These are phyloP conservation scores for Diaporthe amygdali DNA, from an alignment of 2,329 filamentous ascomycete species.

Conservation along the genomic window DNA sequence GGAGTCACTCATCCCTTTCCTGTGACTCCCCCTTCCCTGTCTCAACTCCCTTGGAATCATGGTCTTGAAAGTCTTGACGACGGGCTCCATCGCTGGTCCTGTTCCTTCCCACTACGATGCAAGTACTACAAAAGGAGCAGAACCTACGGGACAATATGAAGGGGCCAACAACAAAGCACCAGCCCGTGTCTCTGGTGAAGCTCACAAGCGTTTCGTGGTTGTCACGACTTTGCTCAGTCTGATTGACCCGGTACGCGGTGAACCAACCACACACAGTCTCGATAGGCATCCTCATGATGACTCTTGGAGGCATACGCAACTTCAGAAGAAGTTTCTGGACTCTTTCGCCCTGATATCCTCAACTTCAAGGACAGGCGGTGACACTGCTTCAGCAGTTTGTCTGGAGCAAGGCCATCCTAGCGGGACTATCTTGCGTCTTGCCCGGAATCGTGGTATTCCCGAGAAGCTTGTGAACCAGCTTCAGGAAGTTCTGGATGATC, in stretches of 20 bases:
- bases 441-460: not conserved
- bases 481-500: not conserved
- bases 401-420: not conserved
- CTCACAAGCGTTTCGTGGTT: not conserved
- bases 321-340: conserved; percentile 38
- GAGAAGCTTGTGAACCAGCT: not conserved
- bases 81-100: too few relatives aligned
- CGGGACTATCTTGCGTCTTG: not conserved
- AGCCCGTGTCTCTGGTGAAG: not conserved
- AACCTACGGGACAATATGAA: not conserved
- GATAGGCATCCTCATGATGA: conserved; percentile 30
- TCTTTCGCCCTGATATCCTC: conserved; percentile 39
- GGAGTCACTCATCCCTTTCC: too few relatives aligned
- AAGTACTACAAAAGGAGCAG: not conserved
- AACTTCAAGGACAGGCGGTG: conserved; percentile 27
- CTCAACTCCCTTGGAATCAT: too few relatives aligned
- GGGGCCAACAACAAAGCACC: too few relatives aligned
- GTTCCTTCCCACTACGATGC: too few relatives aligned
- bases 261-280: conserved; percentile 31
- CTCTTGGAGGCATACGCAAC: conserved; percentile 21
- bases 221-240: conserved; percentile 27
- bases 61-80: too few relatives aligned
- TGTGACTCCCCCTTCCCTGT: too few relatives aligned
- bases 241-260: conserved; percentile 35
- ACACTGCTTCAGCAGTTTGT: conserved; percentile 36